Conservation (phyloP, 768 basidiomycete species). For the Terana coerulea region DNA sequence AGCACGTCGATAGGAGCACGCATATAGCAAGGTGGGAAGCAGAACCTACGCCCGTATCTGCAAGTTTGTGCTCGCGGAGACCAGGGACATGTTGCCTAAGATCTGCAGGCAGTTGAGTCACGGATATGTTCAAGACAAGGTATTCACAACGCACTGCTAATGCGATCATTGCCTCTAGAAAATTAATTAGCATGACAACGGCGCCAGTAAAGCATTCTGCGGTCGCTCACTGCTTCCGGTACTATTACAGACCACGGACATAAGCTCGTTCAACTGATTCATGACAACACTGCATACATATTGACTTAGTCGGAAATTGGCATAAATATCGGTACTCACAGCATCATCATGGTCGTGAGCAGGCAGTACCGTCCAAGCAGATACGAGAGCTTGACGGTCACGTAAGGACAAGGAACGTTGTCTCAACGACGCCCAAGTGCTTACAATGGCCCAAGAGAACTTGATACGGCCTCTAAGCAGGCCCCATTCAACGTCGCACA, state of each 20-base stretch:
- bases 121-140: too few relatives aligned
- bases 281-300: neutral
- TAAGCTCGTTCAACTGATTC: neutral
- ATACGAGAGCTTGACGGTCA: too few relatives aligned
- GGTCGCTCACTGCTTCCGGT: neutral
- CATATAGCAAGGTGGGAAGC: neutral
- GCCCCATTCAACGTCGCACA: neutral
- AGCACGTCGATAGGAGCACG: neutral
- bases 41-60: conserved; percentile 7
- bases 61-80: conserved; percentile 7
- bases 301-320: too few relatives aligned
- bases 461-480: neutral
- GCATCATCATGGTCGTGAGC: neutral
- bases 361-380: conserved; percentile 5
- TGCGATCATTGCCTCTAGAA: too few relatives aligned
- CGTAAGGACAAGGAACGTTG: too few relatives aligned
- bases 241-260: neutral
- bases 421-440: neutral
- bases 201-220: neutral
- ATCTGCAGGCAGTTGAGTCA: neutral
- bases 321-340: too few relatives aligned
- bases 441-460: neutral
- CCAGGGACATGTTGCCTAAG: neutral
- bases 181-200: neutral
- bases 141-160: neutral